phyloP scores from a whole-genome alignment of 768 basidiomycete species.

The Phylloporus rhodoxanthus region DNA sequence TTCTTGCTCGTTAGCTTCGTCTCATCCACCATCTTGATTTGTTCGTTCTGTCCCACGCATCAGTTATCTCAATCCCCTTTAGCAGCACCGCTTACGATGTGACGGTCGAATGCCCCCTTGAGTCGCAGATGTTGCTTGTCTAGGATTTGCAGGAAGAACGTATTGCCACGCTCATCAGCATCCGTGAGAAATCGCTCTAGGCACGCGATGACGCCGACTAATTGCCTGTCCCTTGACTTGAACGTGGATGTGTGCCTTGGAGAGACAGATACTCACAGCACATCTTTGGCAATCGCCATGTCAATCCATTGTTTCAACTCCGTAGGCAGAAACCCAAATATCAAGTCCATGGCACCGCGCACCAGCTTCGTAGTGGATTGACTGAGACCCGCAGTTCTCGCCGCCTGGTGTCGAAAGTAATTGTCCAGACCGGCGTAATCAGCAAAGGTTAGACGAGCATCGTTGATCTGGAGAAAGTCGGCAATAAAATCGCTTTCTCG shows the following conservation, averaged over 20 bases:
- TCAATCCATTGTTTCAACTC: constrained; percentile 88
- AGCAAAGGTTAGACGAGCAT: constrained; percentile 84
- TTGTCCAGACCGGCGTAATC: constrained; percentile 93
- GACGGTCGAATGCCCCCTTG: constrained; percentile 70
- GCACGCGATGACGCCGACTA: constrained; percentile 74
- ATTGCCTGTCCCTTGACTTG: constrained; percentile 50
- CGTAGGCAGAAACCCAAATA: constrained; percentile 85
- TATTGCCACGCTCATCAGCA: constrained; percentile 73
- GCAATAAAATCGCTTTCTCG: constrained; percentile 84
- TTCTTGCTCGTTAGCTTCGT: constrained; percentile 91
- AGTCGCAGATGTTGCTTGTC: constrained; percentile 80
- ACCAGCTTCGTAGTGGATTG: constrained; percentile 72
- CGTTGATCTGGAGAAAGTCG: constrained; percentile 89
- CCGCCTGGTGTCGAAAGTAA: constrained; percentile 91
- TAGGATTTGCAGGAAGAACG: constrained; percentile 65
- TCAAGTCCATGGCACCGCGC: constrained; percentile 86
- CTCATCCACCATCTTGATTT: constrained; percentile 82
- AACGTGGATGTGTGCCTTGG: neutral
- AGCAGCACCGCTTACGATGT: constrained; percentile 45
- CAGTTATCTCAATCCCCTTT: neutral
- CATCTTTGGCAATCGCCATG: constrained; percentile 64
- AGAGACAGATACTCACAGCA: constrained; percentile 43
- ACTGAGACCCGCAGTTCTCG: constrained; percentile 60
- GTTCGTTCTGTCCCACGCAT: constrained; percentile 55
- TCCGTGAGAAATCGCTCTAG: constrained; percentile 74